Conservation (phyloP, 2,329 filamentous ascomycete genomes). For the Stagonosporopsis vannaccii region DNA sequence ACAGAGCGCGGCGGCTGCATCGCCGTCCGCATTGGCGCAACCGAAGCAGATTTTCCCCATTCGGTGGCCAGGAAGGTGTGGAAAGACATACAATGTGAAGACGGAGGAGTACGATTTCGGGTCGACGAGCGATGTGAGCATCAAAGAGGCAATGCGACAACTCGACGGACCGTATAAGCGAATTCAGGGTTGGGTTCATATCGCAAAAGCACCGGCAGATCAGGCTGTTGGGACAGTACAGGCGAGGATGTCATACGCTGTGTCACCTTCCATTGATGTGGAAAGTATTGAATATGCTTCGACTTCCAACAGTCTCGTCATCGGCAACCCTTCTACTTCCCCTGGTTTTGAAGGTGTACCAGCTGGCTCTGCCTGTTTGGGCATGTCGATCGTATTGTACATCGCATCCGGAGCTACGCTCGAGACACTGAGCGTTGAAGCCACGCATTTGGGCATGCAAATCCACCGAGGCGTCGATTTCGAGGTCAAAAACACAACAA, state of each 20-base stretch:
- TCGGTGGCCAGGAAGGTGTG: constrained; percentile 46
- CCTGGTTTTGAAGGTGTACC: constrained; percentile 36
- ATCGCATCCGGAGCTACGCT: constrained; percentile 44
- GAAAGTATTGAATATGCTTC: constrained; percentile 39
- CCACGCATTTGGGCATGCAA: constrained; percentile 50
- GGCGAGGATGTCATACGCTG: constrained; percentile 48
- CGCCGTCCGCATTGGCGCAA: constrained; percentile 4
- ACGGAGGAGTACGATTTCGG: constrained; percentile 42
- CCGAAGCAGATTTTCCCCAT: constrained; percentile 41
- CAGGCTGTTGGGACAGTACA: constrained; percentile 49
- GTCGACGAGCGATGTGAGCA: constrained; percentile 29
- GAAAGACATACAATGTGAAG: constrained; percentile 44
- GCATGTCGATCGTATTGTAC: constrained; percentile 48
- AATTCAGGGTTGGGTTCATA: constrained; percentile 49
- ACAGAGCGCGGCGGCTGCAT: constrained; percentile 19
- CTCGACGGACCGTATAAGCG: constrained; percentile 42
- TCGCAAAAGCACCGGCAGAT: constrained; percentile 43
- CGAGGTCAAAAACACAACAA: constrained; percentile 42
- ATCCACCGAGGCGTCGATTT: constrained; percentile 44
- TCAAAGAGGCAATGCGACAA: constrained; percentile 42
- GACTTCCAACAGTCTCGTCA: constrained; percentile 29
- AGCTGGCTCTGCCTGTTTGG: constrained; percentile 44
- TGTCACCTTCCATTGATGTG: constrained; percentile 43
- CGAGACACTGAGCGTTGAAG: constrained; percentile 44
- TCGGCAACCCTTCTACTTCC: constrained; percentile 36